Evolutionary conservation across 768 basidiomycete species (phyloP).

Genomic region (Asterophora lycoperdoides): DNA sequence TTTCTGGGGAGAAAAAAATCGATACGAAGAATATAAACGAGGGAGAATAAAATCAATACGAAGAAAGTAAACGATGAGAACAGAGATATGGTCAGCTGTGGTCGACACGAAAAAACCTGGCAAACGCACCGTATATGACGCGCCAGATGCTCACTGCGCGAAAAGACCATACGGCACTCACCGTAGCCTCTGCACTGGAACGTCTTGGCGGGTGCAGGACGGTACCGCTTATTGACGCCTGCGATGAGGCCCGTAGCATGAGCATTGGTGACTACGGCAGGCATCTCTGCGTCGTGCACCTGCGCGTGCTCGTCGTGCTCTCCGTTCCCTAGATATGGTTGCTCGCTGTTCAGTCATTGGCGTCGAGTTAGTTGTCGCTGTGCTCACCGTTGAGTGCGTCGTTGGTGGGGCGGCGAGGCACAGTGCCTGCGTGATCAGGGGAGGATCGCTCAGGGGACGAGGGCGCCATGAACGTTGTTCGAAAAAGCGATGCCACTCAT

Average conservation of each 20-base stretch:
- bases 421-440: slow-evolving; percentile 22
- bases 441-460: slow-evolving; percentile 28
- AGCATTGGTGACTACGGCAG: slow-evolving; percentile 22
- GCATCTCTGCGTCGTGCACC: slow-evolving; percentile 14
- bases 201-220: slow-evolving; percentile 85
- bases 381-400: slow-evolving; percentile 1
- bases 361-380: too few species aligned
- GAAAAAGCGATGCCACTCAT: slow-evolving; percentile 14
- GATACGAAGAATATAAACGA: too few species aligned
- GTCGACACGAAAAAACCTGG: slow-evolving; percentile 1
- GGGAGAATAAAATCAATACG: too few species aligned
- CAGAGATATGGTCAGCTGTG: slow-evolving; percentile 3
- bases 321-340: too few species aligned
- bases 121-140: slow-evolving; percentile 88
- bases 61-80: too few species aligned
- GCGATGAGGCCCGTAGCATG: slow-evolving; percentile 21
- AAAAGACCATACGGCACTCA: slow-evolving; percentile 96
- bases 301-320: too few species aligned
- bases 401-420: slow-evolving; percentile 5
- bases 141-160: slow-evolving; percentile 91
- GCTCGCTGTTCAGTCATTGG: too few species aligned
- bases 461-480: slow-evolving; percentile 24
- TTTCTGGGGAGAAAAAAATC: slow-evolving; percentile 51
- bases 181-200: slow-evolving; percentile 95
- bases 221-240: slow-evolving; percentile 55